Evolutionary conservation across 2,329 filamentous ascomycete genomes (phyloP).

Genomic region (Hirsutella thompsonii): DNA sequence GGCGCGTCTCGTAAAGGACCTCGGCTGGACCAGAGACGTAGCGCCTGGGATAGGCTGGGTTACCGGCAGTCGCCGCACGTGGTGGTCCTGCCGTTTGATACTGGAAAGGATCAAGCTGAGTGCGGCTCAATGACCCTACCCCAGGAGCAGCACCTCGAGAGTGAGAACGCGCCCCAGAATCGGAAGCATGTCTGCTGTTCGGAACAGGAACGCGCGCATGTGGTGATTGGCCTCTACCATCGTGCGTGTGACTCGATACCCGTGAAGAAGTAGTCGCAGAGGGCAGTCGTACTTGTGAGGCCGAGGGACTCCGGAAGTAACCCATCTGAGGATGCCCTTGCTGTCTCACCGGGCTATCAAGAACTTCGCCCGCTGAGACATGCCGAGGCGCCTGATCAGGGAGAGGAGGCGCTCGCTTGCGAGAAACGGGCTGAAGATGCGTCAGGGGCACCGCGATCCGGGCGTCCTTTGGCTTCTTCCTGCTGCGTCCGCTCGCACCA

Average conservation of each 20-base stretch:
- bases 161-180: conserved; percentile 21
- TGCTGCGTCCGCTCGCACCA: conserved; percentile 22
- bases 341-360: conserved; percentile 21
- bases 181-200: conserved; percentile 30
- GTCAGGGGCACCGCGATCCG: conserved; percentile 41
- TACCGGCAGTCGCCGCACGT: conserved; percentile 14
- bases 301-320: conserved; percentile 34
- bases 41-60: conserved; percentile 12
- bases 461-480: conserved; percentile 28
- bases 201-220: conserved; percentile 33
- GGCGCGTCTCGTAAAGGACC: conserved; percentile 11
- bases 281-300: conserved; percentile 25
- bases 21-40: conserved; percentile 22
- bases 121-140: conserved; percentile 17
- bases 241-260: conserved; percentile 17
- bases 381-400: conserved; percentile 25
- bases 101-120: conserved; percentile 33
- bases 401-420: conserved; percentile 19
- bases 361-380: conserved; percentile 23
- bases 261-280: conserved; percentile 29
- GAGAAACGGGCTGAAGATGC: conserved; percentile 31
- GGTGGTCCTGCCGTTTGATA: conserved; percentile 36
- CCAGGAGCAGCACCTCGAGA: conserved; percentile 19
- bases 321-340: conserved; percentile 33
- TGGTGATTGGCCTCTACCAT: conserved; percentile 26